A percentile compares a stretch with the other conserved stretches of the same genome.
Conservation (phyloP, 2,329 filamentous ascomycete species). For the Botryotinia narcissicola region DNA sequence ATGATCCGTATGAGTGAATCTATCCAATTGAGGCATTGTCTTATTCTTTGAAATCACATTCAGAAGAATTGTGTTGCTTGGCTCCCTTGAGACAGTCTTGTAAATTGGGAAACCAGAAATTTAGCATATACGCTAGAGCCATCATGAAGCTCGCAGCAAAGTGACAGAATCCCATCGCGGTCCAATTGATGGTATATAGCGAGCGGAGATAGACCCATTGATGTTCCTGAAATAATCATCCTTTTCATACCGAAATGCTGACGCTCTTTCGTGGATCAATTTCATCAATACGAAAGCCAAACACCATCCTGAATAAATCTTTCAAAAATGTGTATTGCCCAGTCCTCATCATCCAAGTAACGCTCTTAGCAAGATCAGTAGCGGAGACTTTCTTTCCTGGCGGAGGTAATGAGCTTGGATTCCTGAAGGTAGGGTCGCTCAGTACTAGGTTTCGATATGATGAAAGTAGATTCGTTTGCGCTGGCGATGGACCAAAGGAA, state of each 20-base stretch:
- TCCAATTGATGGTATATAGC: background rate
- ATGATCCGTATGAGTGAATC: background rate
- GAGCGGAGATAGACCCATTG: background rate
- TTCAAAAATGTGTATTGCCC: conserved; percentile 75
- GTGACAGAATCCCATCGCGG: background rate
- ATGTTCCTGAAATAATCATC: background rate
- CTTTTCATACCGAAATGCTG: conserved; percentile 54
- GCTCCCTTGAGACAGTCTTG: background rate
- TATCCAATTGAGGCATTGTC: no score
- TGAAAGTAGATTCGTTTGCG: conserved; percentile 69
- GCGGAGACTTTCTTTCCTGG: conserved; percentile 61
- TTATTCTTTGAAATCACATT: background rate
- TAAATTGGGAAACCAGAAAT: background rate
- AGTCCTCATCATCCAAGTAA: conserved; percentile 70
- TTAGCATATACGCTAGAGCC: background rate
- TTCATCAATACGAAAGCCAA: conserved; percentile 80
- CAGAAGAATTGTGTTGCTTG: background rate
- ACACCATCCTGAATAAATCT: conserved; percentile 81
- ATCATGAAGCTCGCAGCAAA: background rate
- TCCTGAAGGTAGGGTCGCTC: conserved; percentile 66
- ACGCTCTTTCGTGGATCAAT: conserved; percentile 64
- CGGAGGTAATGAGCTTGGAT: conserved; percentile 52
- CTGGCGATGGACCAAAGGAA: conserved; percentile 71
- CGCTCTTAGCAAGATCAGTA: conserved; percentile 75
- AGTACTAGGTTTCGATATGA: conserved; percentile 79